Evolutionary conservation across 495 filamentous ascomycete genomes (phyloP), one percentile per base, ranked within the genome.

Genomic region (Podospora pseudopauciseta): DNA sequence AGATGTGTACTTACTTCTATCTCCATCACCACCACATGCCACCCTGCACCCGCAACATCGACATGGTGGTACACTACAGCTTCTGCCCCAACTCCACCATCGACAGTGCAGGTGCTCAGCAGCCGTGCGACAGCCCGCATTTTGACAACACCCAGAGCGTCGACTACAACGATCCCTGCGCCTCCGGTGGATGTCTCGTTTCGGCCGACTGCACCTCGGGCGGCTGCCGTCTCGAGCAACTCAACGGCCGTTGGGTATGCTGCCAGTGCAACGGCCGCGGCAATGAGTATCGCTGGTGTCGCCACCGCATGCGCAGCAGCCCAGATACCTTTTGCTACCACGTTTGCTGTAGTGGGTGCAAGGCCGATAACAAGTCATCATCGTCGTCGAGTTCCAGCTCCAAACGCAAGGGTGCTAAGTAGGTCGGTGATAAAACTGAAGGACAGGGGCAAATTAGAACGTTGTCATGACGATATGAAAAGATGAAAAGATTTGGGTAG

Each of bases 291-390:
- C 74, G 75, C 39, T 78, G 70, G 71, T 83, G 76, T 49, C 67
- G 75, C 28, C 74, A 77, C 44, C 76, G 71, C 32, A 72, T 76
- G 71, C 72, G 69, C 30, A 75, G 70, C 44, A 79, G 80, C 55
- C 81, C 80, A 0, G 80, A 84, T 63, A 77, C 80, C n/a, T 80
- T 83, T 54, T 84, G 79, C 63, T 78, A 79, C 58, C 77, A 77
- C 56, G 66, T 71, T 27, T 75, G 74, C 55, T 79, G 77, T 28
- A 64, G 55, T 2, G 66, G 65, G 0, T 79, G 79, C 55, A 39
- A 63, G 32, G 66, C 73, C 26, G 75, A 77, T 55, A 23, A 26
- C 18, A 64, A 64, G 28, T 55, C 58, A 7, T 61, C 56, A 23
- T 54, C 58, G 9, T 56, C 58, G 5, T 54, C 55, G 2, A 34